Evolutionary conservation across 202 grass and related monocot species (phyloP).

Genomic region (Alloteropsis angusta): DNA sequence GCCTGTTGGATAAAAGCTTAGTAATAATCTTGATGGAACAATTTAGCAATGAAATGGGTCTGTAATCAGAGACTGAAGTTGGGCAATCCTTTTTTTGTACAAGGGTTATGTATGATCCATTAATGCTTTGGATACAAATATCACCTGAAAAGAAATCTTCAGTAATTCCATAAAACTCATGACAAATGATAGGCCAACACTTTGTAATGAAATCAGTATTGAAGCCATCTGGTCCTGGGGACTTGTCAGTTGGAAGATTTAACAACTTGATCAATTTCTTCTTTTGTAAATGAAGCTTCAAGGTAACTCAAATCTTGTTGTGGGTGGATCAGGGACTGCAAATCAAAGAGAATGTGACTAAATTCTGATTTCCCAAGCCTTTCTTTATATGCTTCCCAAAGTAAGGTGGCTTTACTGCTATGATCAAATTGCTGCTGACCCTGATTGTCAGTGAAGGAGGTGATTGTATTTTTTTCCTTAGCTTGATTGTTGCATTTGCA

Average conservation of each 20-base stretch:
- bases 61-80: background rate
- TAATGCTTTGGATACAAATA: background rate
- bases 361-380: too few relatives aligned
- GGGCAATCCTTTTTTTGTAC: background rate
- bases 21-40: background rate
- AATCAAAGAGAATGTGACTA: too few relatives aligned
- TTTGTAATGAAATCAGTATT: background rate
- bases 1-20: background rate
- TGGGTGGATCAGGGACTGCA: too few relatives aligned
- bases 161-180: background rate
- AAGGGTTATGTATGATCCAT: background rate
- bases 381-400: too few relatives aligned
- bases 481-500: too few relatives aligned
- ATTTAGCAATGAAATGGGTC: background rate
- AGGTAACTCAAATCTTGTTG: too few relatives aligned
- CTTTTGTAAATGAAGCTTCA: background rate
- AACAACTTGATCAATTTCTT: background rate
- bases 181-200: background rate
- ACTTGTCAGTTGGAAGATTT: background rate
- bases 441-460: too few relatives aligned
- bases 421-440: too few relatives aligned
- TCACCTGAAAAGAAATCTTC: background rate
- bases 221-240: background rate
- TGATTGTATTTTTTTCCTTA: too few relatives aligned
- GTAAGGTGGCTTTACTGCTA: too few relatives aligned